phyloP scores from a whole-genome alignment of 345 rosid species.

The Gossypium anomalum region DNA sequence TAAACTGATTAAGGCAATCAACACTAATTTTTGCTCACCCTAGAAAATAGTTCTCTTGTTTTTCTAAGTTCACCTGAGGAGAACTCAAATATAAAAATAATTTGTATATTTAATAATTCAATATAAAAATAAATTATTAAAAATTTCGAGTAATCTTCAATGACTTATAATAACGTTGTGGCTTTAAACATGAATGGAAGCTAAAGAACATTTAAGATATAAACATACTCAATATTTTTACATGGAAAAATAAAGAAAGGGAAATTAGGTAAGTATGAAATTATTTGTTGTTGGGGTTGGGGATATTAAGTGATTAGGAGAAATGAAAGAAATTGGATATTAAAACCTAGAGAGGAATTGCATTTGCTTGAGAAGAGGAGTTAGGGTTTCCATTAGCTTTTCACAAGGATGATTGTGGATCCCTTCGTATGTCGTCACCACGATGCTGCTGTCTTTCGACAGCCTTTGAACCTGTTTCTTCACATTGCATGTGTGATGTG shows the following conservation, averaged over 20 bases:
- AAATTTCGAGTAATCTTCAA: too few species aligned
- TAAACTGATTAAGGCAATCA: too few species aligned
- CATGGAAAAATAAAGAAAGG: neutral
- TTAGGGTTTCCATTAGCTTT: conserved; percentile 86
- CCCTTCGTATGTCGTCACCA: conserved; percentile 83
- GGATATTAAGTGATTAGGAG: neutral
- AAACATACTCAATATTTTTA: neutral
- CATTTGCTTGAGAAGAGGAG: conserved; percentile 87
- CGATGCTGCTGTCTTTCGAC: conserved; percentile 66
- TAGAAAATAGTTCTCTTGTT: too few species aligned
- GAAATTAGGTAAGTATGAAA: neutral
- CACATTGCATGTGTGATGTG: conserved; percentile 91
- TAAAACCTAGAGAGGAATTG: conserved; percentile 69
- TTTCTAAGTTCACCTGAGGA: too few species aligned
- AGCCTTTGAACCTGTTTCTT: conserved; percentile 93
- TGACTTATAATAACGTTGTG: too few species aligned
- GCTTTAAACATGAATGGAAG: too few species aligned
- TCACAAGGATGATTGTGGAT: conserved; percentile 86
- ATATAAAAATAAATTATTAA: too few species aligned
- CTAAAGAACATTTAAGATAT: too few species aligned
- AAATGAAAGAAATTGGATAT: neutral
- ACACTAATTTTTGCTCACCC: too few species aligned
- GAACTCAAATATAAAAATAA: too few species aligned
- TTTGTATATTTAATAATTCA: too few species aligned
- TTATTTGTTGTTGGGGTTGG: conserved; percentile 2